A percentile compares a stretch with the other conserved stretches of the same genome.
These are phyloP conservation scores for Nakazawaea siamensis DNA, from an alignment of 805 yeast genomes.

Conservation along the genomic window DNA sequence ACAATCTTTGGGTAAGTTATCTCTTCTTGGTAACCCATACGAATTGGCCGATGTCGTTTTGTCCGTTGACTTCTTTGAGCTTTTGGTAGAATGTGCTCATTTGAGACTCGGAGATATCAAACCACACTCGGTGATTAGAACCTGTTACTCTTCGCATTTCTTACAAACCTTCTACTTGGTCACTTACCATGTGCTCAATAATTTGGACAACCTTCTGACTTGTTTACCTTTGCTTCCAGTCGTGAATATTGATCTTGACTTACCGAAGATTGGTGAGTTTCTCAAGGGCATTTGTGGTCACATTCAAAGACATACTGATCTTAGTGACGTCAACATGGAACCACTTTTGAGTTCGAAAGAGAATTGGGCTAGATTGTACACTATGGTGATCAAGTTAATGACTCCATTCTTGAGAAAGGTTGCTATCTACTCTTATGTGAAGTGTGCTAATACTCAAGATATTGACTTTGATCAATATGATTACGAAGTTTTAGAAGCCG, in stretches of 20 bases:
- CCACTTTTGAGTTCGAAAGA: constrained; percentile 5
- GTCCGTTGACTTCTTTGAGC: constrained; percentile 41
- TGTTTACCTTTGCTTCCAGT: not conserved
- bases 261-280: constrained; percentile 2
- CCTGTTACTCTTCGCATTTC: constrained; percentile 45
- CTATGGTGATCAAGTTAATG: constrained; percentile 45
- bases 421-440: constrained; percentile 45
- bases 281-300: constrained; percentile 13
- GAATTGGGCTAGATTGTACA: constrained; percentile 34
- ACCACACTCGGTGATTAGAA: constrained; percentile 37
- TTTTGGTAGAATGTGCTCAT: constrained; percentile 42
- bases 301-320: not conserved
- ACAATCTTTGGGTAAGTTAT: constrained; percentile 17
- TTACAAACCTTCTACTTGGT: constrained; percentile 32
- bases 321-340: not conserved
- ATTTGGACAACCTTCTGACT: constrained; percentile 1
- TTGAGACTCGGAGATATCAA: constrained; percentile 33
- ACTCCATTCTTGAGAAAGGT: constrained; percentile 62
- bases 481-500: constrained; percentile 37
- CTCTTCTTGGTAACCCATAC: constrained; percentile 2
- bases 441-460: constrained; percentile 37
- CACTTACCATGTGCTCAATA: constrained; percentile 15
- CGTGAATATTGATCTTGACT: not conserved
- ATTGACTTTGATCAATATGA: constrained; percentile 19
- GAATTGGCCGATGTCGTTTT: constrained; percentile 4